Percentiles rank a stretch among this genome's conserved stretches.
Evolutionary conservation across 768 basidiomycete species (phyloP).

Genomic region (Russula griseocarnosa): DNA sequence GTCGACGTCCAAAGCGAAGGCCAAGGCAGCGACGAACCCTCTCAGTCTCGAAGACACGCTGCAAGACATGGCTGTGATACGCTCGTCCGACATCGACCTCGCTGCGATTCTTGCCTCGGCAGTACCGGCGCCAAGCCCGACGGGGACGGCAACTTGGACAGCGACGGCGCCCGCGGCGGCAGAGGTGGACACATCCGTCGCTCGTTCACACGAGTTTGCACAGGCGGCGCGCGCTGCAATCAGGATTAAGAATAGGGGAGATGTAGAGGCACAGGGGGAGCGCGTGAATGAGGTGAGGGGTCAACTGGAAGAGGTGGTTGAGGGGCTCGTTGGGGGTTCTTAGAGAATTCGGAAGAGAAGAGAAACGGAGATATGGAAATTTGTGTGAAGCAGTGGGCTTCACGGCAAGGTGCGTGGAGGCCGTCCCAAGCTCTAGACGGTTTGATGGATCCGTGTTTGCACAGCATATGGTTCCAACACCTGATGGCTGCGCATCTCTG

Average conservation of each 20-base stretch:
- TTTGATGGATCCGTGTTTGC: not conserved
- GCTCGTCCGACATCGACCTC: conserved; percentile 51
- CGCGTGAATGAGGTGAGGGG: conserved; percentile 54
- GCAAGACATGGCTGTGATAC: conserved; percentile 68
- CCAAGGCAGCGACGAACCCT: conserved; percentile 39
- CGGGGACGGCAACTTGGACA: not conserved
- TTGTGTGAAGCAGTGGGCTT: not conserved
- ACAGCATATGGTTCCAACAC: not conserved
- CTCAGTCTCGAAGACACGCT: conserved; percentile 58
- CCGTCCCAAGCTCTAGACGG: not conserved
- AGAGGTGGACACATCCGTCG: conserved; percentile 41
- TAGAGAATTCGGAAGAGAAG: not conserved
- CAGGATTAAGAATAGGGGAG: conserved; percentile 48
- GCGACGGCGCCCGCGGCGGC: not conserved
- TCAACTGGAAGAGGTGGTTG: conserved; percentile 50
- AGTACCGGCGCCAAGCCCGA: conserved; percentile 1
- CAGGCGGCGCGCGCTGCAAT: conserved; percentile 55
- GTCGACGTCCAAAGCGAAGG: conserved; percentile 2
- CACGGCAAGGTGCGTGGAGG: not conserved
- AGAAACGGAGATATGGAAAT: not conserved
- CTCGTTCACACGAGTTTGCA: conserved; percentile 57
- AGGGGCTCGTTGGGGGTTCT: conserved; percentile 30
- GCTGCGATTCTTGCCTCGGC: conserved; percentile 33
- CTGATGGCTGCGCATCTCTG: not conserved
- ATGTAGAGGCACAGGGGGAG: conserved; percentile 49